Evolutionary conservation across 257 asterid species (phyloP), one percentile per base, ranked within the genome.

Genomic region (Mitragyna speciosa): DNA sequence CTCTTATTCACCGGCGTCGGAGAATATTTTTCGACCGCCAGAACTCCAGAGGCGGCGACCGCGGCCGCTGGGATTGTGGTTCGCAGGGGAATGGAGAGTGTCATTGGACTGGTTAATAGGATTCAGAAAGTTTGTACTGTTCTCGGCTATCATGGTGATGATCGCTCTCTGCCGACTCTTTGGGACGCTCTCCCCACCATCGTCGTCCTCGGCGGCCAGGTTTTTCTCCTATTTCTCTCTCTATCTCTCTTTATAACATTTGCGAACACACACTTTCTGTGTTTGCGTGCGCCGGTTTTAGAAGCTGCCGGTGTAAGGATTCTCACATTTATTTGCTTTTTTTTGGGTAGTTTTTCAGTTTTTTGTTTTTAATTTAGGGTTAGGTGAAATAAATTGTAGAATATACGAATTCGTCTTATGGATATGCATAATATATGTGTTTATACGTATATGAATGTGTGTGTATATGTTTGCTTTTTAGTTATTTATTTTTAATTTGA

Each of bases 151-250:
- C 78, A 77, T 20, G 87, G 88, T 47, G 88, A 81, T 58, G 87
- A 76, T 81, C 79, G 75, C 10, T 66, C 68, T 69, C 75, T 87
- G 83, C 87, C 90, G 22, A 76, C 90, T 56, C 90, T 87, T n/a
- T 87, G 87, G 90, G 85, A 87, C 70, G 70, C 90, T 72, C 88
- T 87, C 45, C 90, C 90, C 9, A 82, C 90, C 12, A 76, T 87
- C 77, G 88, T 82, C 73, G 90, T 87, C 69, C 83, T 87, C 68
- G 90, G 90, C 22, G 90, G 90, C 65, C 88, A 87, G 86, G 90
- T 87, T 41, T n/a, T 7, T 11, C 56, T n/a, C 33, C 54, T 43
- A 31, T 10, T 73, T 66, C n/a, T 48, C 0, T 24, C 3, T 6
- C 24, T 39, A 16, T 24, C 41, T 36, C 41, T 36, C 41, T 36